Conservation (phyloP, 179 eudicot species). For the Heliamphora pulchella region DNA sequence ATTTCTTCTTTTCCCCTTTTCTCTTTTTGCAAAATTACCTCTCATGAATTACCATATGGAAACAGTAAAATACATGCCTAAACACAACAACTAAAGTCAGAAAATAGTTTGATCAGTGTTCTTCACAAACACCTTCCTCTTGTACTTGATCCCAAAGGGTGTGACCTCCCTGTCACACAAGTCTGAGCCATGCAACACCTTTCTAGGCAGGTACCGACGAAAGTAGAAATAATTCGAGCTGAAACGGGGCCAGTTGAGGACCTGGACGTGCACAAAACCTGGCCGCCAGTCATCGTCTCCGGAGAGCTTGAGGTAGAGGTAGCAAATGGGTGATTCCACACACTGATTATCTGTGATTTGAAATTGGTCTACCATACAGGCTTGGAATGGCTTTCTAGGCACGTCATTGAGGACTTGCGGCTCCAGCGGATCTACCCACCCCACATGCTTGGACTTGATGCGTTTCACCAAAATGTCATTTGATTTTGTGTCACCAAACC, state of each 20-base stretch:
- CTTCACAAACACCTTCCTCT: slow-evolving; percentile 30
- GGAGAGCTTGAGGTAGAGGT: slow-evolving; percentile 41
- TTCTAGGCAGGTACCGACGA: slow-evolving; percentile 38
- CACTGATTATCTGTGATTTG: slow-evolving; percentile 34
- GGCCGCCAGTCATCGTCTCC: slow-evolving; percentile 58
- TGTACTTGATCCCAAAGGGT: slow-evolving; percentile 43
- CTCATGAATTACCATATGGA: too few species aligned
- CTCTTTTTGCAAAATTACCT: too few species aligned
- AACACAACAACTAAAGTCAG: too few species aligned
- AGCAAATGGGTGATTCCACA: slow-evolving; percentile 44
- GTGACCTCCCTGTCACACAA: slow-evolving; percentile 41
- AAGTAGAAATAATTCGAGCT: slow-evolving; percentile 46
- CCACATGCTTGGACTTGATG: slow-evolving; percentile 40
- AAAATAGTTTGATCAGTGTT: neutral
- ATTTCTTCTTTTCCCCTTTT: too few species aligned
- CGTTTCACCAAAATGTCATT: slow-evolving; percentile 38
- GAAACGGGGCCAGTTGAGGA: slow-evolving; percentile 26
- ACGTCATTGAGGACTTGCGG: slow-evolving; percentile 43
- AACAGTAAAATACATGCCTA: too few species aligned
- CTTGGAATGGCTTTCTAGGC: slow-evolving; percentile 51
- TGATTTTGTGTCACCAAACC: slow-evolving; percentile 49
- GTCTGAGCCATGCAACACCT: slow-evolving; percentile 53
- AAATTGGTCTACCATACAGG: slow-evolving; percentile 55
- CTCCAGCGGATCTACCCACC: slow-evolving; percentile 42
- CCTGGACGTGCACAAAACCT: slow-evolving; percentile 48